Evolutionary conservation across 2,329 filamentous ascomycete genomes (phyloP).

Genomic region (Colletotrichum theobromicola): DNA sequence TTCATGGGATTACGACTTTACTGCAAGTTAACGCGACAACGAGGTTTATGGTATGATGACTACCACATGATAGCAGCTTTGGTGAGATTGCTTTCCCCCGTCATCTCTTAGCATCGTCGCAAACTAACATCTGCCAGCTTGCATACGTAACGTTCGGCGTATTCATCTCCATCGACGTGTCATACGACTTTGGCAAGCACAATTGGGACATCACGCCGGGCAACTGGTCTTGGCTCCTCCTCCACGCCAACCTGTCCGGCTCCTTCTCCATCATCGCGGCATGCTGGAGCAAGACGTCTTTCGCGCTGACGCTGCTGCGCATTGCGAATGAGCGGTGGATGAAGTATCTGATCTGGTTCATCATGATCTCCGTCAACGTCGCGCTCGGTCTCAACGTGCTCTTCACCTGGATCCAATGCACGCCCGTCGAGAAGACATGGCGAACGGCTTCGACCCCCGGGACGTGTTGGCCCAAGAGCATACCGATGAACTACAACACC

Average conservation of each 20-base stretch:
- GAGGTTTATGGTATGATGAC: constrained; percentile 25
- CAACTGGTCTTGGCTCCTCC: constrained; percentile 17
- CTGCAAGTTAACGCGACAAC: constrained; percentile 22
- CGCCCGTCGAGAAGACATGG: constrained; percentile 29
- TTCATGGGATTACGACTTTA: constrained; percentile 25
- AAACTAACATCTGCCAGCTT: neutral
- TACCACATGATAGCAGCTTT: constrained; percentile 22
- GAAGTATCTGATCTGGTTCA: constrained; percentile 29
- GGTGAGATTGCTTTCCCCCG: constrained; percentile 10
- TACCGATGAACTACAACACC: constrained; percentile 34
- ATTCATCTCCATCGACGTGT: constrained; percentile 13
- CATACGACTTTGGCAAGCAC: constrained; percentile 21
- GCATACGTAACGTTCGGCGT: constrained; percentile 6
- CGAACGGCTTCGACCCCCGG: constrained; percentile 23
- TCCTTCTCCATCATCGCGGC: constrained; percentile 27
- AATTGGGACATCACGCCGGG: constrained; percentile 12
- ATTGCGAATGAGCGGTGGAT: constrained; percentile 26
- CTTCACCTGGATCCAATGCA: constrained; percentile 30
- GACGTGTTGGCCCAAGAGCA: constrained; percentile 28
- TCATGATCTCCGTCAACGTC: constrained; percentile 29
- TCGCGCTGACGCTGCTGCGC: constrained; percentile 33
- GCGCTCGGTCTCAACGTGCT: constrained; percentile 24
- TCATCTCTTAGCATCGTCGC: neutral
- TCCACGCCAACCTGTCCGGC: constrained; percentile 21
- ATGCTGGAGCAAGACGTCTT: constrained; percentile 32